Evolutionary conservation across 2,329 filamentous ascomycete genomes (phyloP).

Genomic region (Penicillium sp.): DNA sequence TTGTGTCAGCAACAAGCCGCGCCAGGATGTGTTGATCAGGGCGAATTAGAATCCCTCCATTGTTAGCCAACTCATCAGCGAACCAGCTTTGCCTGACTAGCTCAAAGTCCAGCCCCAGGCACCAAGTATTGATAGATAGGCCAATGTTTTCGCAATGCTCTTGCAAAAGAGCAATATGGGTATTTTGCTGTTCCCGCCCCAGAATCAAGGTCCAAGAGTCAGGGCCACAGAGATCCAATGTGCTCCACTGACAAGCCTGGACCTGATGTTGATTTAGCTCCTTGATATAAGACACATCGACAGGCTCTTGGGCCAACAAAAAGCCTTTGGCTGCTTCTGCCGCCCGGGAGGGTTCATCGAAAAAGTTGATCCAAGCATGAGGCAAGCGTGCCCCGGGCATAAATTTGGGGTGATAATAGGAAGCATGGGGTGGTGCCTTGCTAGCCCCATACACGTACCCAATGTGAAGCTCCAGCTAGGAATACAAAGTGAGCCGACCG

Average conservation of each 20-base stretch:
- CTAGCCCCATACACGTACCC: slow-evolving; percentile 45
- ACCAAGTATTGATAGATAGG: background rate
- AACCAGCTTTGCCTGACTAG: background rate
- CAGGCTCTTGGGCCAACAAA: background rate
- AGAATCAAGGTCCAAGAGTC: slow-evolving; percentile 35
- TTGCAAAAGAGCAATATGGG: background rate
- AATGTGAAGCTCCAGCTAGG: slow-evolving; percentile 43
- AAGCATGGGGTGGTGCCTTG: slow-evolving; percentile 38
- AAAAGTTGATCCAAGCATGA: slow-evolving; percentile 40
- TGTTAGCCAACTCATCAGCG: slow-evolving; percentile 21
- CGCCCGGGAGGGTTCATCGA: background rate
- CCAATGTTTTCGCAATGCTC: background rate
- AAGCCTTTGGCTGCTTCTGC: background rate
- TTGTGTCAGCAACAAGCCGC: background rate
- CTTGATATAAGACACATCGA: slow-evolving; percentile 38
- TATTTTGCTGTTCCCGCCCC: slow-evolving; percentile 6
- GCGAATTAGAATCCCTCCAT: slow-evolving; percentile 35
- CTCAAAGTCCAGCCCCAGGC: background rate
- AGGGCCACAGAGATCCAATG: slow-evolving; percentile 38
- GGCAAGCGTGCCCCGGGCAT: slow-evolving; percentile 41
- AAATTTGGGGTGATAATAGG: slow-evolving; percentile 40
- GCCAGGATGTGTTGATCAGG: slow-evolving; percentile 43
- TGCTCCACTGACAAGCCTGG: slow-evolving; percentile 32
- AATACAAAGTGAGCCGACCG: background rate
- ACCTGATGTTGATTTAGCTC: slow-evolving; percentile 32